phyloP scores from a whole-genome alignment of 495 filamentous ascomycete species.

The Penicillium diatomitis region DNA sequence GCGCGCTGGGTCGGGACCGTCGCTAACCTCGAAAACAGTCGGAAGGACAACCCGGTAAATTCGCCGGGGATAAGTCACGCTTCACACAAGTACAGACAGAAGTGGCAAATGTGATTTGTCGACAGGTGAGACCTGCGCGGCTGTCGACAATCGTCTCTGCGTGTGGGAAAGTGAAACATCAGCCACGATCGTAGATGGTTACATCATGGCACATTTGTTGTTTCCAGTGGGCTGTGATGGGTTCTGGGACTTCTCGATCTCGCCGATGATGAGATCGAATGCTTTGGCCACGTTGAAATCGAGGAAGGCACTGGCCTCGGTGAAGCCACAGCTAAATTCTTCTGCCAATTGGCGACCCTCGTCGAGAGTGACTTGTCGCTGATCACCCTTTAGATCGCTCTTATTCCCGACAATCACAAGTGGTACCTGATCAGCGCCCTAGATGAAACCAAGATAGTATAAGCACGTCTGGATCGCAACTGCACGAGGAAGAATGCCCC shows the following conservation, averaged over 20 bases:
- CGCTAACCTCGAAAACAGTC: no score
- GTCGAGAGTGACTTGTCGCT: constrained; percentile 80
- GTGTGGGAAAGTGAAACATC: neutral
- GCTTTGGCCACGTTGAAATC: constrained; percentile 88
- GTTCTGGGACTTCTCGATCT: constrained; percentile 93
- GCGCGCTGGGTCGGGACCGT: no score
- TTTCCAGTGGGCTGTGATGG: constrained; percentile 71
- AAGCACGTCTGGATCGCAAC: no score
- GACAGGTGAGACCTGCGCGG: neutral
- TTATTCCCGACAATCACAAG: constrained; percentile 97
- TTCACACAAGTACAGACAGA: neutral
- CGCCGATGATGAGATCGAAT: constrained; percentile 88
- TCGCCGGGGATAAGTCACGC: neutral
- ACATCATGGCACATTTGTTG: constrained; percentile 83
- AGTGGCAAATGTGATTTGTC: no score
- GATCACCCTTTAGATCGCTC: constrained; percentile 83
- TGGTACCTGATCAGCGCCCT: constrained; percentile 90
- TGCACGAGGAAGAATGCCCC: no score
- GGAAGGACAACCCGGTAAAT: no score
- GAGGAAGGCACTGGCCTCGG: constrained; percentile 87
- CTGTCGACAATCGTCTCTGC: neutral
- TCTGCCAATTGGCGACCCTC: constrained; percentile 73
- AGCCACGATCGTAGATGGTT: constrained; percentile 7
- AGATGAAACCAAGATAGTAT: neutral
- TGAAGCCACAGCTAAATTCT: constrained; percentile 86